A percentile compares a stretch with the other conserved stretches of the same genome.
Evolutionary conservation across 768 basidiomycete species (phyloP).

Genomic region (Cystobasidium ongulense): DNA sequence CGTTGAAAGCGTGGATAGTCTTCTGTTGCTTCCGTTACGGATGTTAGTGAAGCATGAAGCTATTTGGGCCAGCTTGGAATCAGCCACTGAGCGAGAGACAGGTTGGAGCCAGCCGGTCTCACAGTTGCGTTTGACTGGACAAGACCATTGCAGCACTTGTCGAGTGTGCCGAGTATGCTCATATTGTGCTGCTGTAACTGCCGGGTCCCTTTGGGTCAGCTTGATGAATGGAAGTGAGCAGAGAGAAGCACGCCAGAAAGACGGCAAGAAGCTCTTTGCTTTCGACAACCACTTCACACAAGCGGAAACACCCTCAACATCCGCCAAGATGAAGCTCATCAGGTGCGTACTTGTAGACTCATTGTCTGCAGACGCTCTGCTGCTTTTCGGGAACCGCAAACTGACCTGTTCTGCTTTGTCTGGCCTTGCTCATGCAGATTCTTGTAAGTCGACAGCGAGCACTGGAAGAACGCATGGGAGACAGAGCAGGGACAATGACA

Average conservation of each 20-base stretch:
- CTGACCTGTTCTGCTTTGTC: constrained; percentile 3
- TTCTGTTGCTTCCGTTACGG: not conserved
- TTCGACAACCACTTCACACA: not conserved
- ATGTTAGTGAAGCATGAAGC: constrained; percentile 11
- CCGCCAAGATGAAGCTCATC: constrained; percentile 34
- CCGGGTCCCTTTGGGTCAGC: not conserved
- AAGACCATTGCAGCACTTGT: constrained; percentile 3
- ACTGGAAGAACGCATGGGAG: not conserved
- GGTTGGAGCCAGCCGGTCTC: not conserved
- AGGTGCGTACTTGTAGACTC: constrained; percentile 23
- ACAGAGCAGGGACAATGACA: not conserved
- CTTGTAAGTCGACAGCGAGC: constrained; percentile 11
- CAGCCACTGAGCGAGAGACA: not conserved
- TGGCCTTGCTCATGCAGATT: constrained; percentile 16
- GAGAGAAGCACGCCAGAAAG: too few relatives aligned
- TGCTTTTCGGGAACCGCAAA: not conserved
- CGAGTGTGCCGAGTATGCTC: not conserved
- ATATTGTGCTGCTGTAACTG: not conserved
- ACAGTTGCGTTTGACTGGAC: constrained; percentile 2
- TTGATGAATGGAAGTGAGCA: constrained; percentile 1
- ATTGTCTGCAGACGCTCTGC: not conserved
- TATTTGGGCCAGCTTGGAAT: not conserved
- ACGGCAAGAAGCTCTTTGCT: too few relatives aligned
- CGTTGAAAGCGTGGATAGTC: constrained; percentile 1
- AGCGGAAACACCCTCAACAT: not conserved